Percentiles rank a stretch among this genome's conserved stretches.
Conservation (phyloP, 345 rosid species). For the Syzygium aqueum region DNA sequence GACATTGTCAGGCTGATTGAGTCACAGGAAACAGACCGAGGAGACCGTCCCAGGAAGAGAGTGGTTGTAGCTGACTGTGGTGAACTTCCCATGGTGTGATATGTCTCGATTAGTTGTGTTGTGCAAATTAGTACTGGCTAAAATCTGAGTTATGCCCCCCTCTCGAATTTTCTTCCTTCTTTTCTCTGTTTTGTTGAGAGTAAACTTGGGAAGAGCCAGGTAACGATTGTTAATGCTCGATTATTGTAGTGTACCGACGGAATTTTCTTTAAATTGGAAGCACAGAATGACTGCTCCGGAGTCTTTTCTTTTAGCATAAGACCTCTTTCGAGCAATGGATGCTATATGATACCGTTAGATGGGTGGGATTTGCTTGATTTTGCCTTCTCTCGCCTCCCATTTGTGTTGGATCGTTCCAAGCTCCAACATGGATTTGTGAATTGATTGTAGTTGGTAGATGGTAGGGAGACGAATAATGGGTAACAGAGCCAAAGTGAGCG, state of each 20-base stretch:
- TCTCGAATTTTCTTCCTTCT: neutral
- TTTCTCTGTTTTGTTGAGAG: neutral
- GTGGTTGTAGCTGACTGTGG: constrained; percentile 83
- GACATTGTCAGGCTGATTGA: constrained; percentile 70
- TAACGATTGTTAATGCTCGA: neutral
- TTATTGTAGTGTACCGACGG: neutral
- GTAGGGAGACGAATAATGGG: neutral
- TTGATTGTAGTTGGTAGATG: neutral
- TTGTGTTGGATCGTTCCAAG: neutral
- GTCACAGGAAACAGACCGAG: constrained; percentile 86
- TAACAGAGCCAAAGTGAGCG: neutral
- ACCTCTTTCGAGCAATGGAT: neutral
- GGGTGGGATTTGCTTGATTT: neutral
- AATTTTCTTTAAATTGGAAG: neutral
- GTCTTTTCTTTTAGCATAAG: neutral
- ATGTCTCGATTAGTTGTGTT: neutral
- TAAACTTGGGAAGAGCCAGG: neutral
- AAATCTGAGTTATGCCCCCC: neutral
- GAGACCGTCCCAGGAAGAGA: constrained; percentile 88
- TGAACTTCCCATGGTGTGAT: constrained; percentile 65
- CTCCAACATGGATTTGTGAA: neutral
- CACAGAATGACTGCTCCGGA: neutral
- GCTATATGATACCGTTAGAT: neutral
- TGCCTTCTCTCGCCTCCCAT: neutral
- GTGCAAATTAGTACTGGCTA: neutral